Evolutionary conservation across 1,139 yeast species (phyloP).

Genomic region (Nakaseomyces sp.): DNA sequence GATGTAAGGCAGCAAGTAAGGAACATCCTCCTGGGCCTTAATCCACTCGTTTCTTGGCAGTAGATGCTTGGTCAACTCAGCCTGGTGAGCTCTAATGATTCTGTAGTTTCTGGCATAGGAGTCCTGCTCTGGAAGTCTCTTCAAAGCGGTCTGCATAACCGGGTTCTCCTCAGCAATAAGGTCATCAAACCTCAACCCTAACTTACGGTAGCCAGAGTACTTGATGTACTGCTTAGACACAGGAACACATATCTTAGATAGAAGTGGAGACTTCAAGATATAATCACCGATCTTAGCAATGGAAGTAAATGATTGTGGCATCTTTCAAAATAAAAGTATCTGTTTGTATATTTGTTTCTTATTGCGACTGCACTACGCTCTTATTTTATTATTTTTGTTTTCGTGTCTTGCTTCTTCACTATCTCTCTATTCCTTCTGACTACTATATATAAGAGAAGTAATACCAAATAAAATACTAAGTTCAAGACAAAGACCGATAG

Average conservation of each 20-base stretch:
- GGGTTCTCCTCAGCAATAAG: conserved; percentile 81
- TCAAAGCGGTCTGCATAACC: conserved; percentile 74
- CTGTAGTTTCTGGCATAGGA: conserved; percentile 88
- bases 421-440: too few species aligned
- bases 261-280: conserved; percentile 71
- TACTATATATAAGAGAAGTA: too few species aligned
- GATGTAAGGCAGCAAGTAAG: conserved; percentile 79
- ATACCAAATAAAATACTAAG: too few species aligned
- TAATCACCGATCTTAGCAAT: conserved; percentile 75
- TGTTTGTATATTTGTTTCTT: neutral
- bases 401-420: too few species aligned
- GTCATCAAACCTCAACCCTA: conserved; percentile 88
- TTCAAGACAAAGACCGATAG: too few species aligned
- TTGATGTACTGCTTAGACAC: conserved; percentile 65
- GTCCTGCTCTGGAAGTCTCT: conserved; percentile 78
- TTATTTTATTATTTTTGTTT: too few species aligned
- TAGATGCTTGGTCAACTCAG: conserved; percentile 72
- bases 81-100: conserved; percentile 85
- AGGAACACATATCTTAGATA: conserved; percentile 70
- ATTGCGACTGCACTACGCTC: too few species aligned
- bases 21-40: conserved; percentile 73
- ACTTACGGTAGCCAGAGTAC: conserved; percentile 82
- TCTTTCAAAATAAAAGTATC: conserved; percentile 9
- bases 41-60: conserved; percentile 75
- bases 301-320: conserved; percentile 56